Percentiles rank a stretch among this genome's conserved stretches.
Evolutionary conservation across 352 stramenopile species (phyloP).

Genomic region (Globisporangium acanthophoron): DNA sequence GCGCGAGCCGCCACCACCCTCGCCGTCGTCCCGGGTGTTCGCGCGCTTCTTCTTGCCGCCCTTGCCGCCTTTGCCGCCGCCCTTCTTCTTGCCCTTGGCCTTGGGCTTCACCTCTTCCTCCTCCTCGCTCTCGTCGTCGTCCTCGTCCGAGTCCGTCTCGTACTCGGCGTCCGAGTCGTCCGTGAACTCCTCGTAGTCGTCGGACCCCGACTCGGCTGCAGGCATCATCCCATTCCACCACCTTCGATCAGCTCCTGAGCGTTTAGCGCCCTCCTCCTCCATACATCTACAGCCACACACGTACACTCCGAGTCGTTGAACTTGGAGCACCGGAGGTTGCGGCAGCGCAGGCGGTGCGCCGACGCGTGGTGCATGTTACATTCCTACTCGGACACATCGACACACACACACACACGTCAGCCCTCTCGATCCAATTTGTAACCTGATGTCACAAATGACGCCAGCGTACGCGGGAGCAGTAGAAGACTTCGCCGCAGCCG

Average conservation of each 20-base stretch:
- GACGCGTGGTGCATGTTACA: slow-evolving; percentile 87
- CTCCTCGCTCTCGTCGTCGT: slow-evolving; percentile 53
- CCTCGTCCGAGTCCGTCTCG: slow-evolving; percentile 56
- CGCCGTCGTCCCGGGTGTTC: slow-evolving; percentile 43
- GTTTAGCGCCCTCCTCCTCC: background rate
- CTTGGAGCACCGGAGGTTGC: slow-evolving; percentile 84
- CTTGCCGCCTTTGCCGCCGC: slow-evolving; percentile 23
- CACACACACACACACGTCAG: background rate
- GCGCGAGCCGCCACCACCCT: slow-evolving; percentile 22
- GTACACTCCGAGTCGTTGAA: slow-evolving; percentile 88
- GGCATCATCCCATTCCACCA: background rate
- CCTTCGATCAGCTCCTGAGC: too few species aligned
- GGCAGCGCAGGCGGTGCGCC: slow-evolving; percentile 79
- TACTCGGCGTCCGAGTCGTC: slow-evolving; percentile 64
- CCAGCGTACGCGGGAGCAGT: slow-evolving; percentile 65
- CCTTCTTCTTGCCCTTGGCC: slow-evolving; percentile 38
- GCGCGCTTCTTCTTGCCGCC: slow-evolving; percentile 32
- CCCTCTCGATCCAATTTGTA: background rate
- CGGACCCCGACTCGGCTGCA: slow-evolving; percentile 66
- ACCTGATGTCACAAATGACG: background rate
- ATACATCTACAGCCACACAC: slow-evolving; percentile 3
- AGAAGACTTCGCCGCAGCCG: slow-evolving; percentile 82
- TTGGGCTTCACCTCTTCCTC: slow-evolving; percentile 65
- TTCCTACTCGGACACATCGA: slow-evolving; percentile 29
- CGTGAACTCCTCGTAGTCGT: slow-evolving; percentile 50